These are phyloP conservation scores for Astragalus glycyphyllos DNA, from an alignment of 306 rosid genomes.

Conservation along the genomic window DNA sequence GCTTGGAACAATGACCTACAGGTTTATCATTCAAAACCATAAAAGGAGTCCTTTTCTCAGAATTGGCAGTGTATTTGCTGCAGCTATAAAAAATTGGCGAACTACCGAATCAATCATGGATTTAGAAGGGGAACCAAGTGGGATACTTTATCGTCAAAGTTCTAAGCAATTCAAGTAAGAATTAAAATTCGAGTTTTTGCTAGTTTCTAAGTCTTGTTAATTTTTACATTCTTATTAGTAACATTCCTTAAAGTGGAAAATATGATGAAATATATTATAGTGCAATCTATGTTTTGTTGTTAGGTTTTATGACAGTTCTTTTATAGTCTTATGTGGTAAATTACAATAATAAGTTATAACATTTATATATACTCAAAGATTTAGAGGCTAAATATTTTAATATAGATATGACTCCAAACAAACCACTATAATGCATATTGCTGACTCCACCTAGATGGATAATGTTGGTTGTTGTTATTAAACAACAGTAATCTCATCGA, in stretches of 20 bases:
- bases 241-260: not conserved
- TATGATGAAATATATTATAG: not conserved
- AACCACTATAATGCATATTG: too few relatives aligned
- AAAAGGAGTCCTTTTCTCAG: slow-evolving; percentile 50
- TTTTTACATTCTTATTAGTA: not conserved
- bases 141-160: slow-evolving; percentile 26
- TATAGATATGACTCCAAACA: too few relatives aligned
- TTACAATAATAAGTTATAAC: not conserved
- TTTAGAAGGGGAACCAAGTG: slow-evolving; percentile 35
- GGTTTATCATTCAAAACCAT: slow-evolving; percentile 39
- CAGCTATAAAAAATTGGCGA: slow-evolving; percentile 44
- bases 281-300: not conserved
- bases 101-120: not conserved
- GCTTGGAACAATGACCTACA: slow-evolving; percentile 57
- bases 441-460: too few relatives aligned
- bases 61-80: slow-evolving; percentile 47
- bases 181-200: slow-evolving; percentile 7
- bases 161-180: slow-evolving; percentile 55
- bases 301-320: not conserved
- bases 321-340: not conserved
- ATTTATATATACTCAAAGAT: not conserved
- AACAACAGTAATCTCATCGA: too few relatives aligned
- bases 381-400: not conserved
- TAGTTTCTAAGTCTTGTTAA: not conserved
- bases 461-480: too few relatives aligned